Evolutionary conservation across 78 protist genomes (phyloP), one percentile per base, ranked within the genome.

Genomic region (Bigelowiella natans): DNA sequence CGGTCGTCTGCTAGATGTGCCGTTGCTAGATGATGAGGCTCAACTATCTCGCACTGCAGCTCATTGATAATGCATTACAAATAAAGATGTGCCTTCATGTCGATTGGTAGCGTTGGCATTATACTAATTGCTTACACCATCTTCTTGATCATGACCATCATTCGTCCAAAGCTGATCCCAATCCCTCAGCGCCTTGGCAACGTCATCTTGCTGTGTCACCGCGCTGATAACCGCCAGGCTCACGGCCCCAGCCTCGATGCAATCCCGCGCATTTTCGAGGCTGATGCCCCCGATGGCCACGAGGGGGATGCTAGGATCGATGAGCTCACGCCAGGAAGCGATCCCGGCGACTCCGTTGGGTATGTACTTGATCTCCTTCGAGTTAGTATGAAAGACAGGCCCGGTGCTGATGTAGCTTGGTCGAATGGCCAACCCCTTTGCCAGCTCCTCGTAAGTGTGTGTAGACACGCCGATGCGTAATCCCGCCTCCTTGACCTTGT

Each of bases 211-310:
- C n/a, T 36, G 2, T 0, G 11, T 36, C 34, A 88, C 1, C 18
- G 82, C 90, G 37, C 64, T 0, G 37, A 88, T n/a, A 30, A 88
- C 31, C 18, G 90, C 90, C 34, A 88, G 0, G 37, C 82, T 37
- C 0, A 36, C 82, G 0, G 90, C 90, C 1, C 90, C 90, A 1
- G 90, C 90, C 28, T 0, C 82, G 30, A 39, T 1, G 29, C 36
- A 38, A 1, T 18, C 7, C 28, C 85, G 82, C 11, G 90, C 90
- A 11, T 0, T 1, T 1, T 39, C 82, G 1, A 2, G 1, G 7
- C 34, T 0, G 36, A 88, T 88, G 36, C 90, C 90, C 28, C 90
- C 90, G 37, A 88, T 88, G 1, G 90, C 90, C 28, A 88, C 28
- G 28, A 88, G 31, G 36, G 90, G 90, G 31, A 30, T 1, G 28